phyloP scores from a whole-genome alignment of 352 stramenopile genomes.

The Phytophthora pinifolia region DNA sequence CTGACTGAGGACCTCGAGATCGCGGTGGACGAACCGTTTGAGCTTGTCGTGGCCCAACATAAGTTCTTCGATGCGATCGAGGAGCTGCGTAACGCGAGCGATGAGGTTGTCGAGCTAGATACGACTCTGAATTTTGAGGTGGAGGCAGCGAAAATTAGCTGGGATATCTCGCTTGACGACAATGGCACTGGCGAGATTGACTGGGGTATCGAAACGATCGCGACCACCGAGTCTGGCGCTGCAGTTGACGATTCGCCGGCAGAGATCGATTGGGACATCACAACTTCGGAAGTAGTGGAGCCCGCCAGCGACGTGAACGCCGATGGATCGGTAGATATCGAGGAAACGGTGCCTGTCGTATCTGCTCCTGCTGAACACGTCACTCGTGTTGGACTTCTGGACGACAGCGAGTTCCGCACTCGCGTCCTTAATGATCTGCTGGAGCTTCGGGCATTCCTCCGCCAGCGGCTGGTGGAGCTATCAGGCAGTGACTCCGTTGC shows the following conservation, averaged over 20 bases:
- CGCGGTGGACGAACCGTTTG: conserved; percentile 30
- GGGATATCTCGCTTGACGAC: conserved; percentile 65
- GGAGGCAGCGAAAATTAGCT: conserved; percentile 66
- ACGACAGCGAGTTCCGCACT: conserved; percentile 57
- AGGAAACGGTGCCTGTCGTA: conserved; percentile 9
- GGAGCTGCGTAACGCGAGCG: conserved; percentile 46
- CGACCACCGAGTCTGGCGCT: conserved; percentile 16
- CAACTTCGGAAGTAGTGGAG: conserved; percentile 43
- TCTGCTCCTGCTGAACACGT: conserved; percentile 10
- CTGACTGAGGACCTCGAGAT: conserved; percentile 14
- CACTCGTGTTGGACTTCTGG: conserved; percentile 54
- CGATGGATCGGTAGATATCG: conserved; percentile 6
- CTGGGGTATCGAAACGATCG: conserved; percentile 62
- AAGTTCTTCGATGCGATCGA: conserved; percentile 64
- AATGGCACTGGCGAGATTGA: conserved; percentile 50
- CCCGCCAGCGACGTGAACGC: conserved; percentile 11
- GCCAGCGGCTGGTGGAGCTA: conserved; percentile 54
- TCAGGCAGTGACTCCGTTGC: conserved; percentile 47
- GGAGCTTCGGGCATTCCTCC: conserved; percentile 69
- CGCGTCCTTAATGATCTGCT: conserved; percentile 72
- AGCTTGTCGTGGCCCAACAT: conserved; percentile 39
- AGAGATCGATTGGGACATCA: conserved; percentile 82
- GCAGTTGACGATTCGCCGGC: conserved; percentile 35
- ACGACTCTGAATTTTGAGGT: conserved; percentile 50
- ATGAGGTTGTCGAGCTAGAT: conserved; percentile 25